Evolutionary conservation across 768 basidiomycete species (phyloP), one percentile per base, ranked within the genome.

Genomic region (Hortiboletus campestris): DNA sequence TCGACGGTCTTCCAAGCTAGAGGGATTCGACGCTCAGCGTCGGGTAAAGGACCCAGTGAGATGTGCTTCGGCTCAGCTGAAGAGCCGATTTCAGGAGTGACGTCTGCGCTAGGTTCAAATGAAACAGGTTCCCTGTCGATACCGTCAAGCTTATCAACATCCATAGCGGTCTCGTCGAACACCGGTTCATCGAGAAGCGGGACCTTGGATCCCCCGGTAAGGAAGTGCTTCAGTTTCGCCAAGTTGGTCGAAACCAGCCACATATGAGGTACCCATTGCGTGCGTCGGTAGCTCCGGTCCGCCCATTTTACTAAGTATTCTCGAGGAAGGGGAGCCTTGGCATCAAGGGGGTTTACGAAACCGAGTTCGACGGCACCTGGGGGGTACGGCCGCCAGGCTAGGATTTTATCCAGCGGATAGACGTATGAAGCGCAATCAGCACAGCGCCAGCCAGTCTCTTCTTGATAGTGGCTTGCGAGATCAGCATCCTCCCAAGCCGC

Each of bases 291-390:
- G 60, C 93, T 91, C 43, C 88, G 75, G 39, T 79, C 84, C 10
- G 71, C 70, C 93, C 94, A 98, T 69, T 98, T 98, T 52, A 98
- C 84, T 13, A 98, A 83, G 68, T 98, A 98, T 70, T 96, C 92
- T 42, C 95, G 76, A n/a, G 91, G 91, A 16, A 95, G 77, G 34
- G 74, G 63, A 25, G 75, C 68, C 67, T 86, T 94, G 68, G 77
- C 77, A 59, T 83, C 72, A 0, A 80, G 75, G 3, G 72, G 63
- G 49, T 79, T 73, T 8, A 73, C 64, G 29, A 63, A 72, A 25
- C 73, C 56, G 3, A 82, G 75, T 64, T 91, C 88, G 9, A 78
- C 69, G 17, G 84, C 88, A 56, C 80, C 78, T 1, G 79, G 71
- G 25, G 92, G 91, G 64, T 84, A 88, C 6, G 91, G 88, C 29